Evolutionary conservation across 495 filamentous ascomycete genomes (phyloP), one percentile per base, ranked within the genome.

Genomic region (Aspergillus bertholletiae): DNA sequence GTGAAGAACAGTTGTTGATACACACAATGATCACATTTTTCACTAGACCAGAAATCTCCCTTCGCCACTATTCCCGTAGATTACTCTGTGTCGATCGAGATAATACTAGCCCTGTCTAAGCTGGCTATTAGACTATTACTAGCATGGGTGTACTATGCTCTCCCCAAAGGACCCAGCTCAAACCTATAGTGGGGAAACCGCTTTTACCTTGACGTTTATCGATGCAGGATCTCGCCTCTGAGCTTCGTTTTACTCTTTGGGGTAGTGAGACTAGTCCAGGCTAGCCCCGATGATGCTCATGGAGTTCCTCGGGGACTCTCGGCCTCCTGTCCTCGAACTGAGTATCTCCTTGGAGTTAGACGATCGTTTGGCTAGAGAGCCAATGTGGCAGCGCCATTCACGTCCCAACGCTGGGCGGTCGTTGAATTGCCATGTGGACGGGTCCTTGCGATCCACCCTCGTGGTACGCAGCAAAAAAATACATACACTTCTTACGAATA

Each of bases 381-480:
- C 26, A 28, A 28, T 28, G 5, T 28, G 8, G 26, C 5, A 52
- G 55, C 49, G 54, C 53, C 54, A 52, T 55, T 27, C 40, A 54
- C 30, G 34, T 55, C 39, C 3, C 9, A 5, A 7, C 30, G 7
- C 8, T 47, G 47, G 43, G 48, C 13, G 43, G 53, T 53, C 60
- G 49, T 57, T 28, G 56, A 43, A 53, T 45, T 58, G 61, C 57
- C 61, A 64, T 64, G 61, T 60, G 58, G 57, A 64, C 57, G 61
- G 57, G 48, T 57, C 49, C 52, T 56, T 45, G 53, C 54, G 55
- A 58, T 58, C 61, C 52, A 58, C 54, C 57, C 61, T 64, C 57
- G 61, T 64, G 61, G 61, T 53, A 64, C 61, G 46, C 35, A 52
- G 34, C n/a, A 40, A 26, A 27, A 20, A 41, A 51, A 47, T 55